These are phyloP conservation scores for Aureobasidium sp. DNA, from an alignment of 2,329 filamentous ascomycete species.

Conservation along the genomic window DNA sequence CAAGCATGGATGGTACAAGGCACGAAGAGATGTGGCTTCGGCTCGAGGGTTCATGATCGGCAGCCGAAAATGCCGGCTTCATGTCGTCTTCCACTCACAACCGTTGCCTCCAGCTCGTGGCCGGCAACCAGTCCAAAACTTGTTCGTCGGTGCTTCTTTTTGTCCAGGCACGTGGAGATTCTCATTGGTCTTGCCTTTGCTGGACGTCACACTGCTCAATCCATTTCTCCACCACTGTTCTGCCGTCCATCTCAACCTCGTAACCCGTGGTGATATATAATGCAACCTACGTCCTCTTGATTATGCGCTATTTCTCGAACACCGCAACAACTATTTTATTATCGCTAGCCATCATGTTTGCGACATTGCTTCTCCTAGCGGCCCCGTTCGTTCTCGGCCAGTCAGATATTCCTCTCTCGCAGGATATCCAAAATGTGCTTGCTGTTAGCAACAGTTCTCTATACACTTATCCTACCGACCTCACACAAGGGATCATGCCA, in stretches of 20 bases:
- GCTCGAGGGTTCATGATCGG: neutral
- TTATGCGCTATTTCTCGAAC: neutral
- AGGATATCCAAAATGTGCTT: slow-evolving; percentile 61
- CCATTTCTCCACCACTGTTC: neutral
- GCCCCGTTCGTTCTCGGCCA: slow-evolving; percentile 27
- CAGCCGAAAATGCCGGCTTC: slow-evolving; percentile 8
- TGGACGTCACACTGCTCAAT: slow-evolving; percentile 1
- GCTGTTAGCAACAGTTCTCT: slow-evolving; percentile 56
- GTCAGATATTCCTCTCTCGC: slow-evolving; percentile 44
- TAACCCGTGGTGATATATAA: neutral
- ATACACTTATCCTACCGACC: slow-evolving; percentile 67
- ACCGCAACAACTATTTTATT: neutral
- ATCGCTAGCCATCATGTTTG: slow-evolving; percentile 14
- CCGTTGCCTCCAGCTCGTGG: slow-evolving; percentile 12
- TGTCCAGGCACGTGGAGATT: slow-evolving; percentile 16
- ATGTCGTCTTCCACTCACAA: slow-evolving; percentile 12
- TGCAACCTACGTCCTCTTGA: neutral
- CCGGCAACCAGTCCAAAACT: neutral
- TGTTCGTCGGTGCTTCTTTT: neutral
- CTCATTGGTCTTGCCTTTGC: slow-evolving; percentile 10
- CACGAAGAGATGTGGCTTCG: neutral
- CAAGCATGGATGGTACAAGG: neutral
- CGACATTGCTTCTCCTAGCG: slow-evolving; percentile 2
- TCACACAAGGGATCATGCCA: slow-evolving; percentile 66
- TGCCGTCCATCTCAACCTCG: slow-evolving; percentile 2